A percentile compares a stretch with the other conserved stretches of the same genome.
phyloP scores from a whole-genome alignment of 2,329 filamentous ascomycete species.

The Elsinoe australis region DNA sequence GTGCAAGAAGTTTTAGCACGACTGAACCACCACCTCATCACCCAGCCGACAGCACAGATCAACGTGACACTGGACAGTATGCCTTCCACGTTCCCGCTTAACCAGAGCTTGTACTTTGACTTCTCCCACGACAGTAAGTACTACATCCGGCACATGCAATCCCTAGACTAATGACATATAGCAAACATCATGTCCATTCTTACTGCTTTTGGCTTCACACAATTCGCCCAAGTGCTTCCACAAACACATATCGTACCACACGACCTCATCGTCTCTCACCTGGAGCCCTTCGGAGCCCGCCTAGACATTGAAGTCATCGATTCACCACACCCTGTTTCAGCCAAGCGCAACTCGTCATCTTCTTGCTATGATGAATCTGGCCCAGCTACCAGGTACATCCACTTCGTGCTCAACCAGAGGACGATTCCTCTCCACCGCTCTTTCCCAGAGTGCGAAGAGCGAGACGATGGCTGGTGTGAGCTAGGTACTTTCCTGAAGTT shows the following conservation, averaged over 20 bases:
- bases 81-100: constrained; percentile 60
- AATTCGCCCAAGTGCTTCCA: constrained; percentile 57
- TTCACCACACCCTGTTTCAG: constrained; percentile 54
- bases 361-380: constrained; percentile 41
- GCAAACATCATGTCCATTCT: constrained; percentile 60
- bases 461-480: constrained; percentile 72
- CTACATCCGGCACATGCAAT: not conserved
- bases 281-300: constrained; percentile 64
- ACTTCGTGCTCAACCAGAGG: constrained; percentile 47
- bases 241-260: constrained; percentile 49
- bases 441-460: constrained; percentile 55
- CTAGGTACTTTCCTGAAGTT: constrained; percentile 58
- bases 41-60: constrained; percentile 37
- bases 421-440: constrained; percentile 62
- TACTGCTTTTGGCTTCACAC: constrained; percentile 63
- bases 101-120: constrained; percentile 68
- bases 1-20: constrained; percentile 66
- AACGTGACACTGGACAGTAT: constrained; percentile 65
- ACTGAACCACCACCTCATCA: constrained; percentile 55
- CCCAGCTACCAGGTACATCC: constrained; percentile 19
- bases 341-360: constrained; percentile 40
- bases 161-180: not conserved
- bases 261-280: constrained; percentile 57
- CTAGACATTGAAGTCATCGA: constrained; percentile 68
- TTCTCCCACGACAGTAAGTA: constrained; percentile 63